phyloP scores from a whole-genome alignment of 352 stramenopile genomes.

The Globisporangium viniferum region DNA sequence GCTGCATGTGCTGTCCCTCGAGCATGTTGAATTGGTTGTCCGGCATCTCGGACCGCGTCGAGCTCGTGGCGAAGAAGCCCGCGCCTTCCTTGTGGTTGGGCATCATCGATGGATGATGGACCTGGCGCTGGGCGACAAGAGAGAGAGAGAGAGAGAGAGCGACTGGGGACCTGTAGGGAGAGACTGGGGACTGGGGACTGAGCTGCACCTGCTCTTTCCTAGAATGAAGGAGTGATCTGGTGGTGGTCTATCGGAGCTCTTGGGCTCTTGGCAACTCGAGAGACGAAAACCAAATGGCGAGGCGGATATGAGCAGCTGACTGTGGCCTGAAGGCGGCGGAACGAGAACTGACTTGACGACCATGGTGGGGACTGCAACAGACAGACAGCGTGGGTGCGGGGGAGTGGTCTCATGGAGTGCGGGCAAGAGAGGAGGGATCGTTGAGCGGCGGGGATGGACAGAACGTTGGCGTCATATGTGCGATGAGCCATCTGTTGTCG shows the following conservation, averaged over 20 bases:
- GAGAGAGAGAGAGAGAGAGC: not conserved
- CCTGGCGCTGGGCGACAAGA: not conserved
- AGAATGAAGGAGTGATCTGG: not conserved
- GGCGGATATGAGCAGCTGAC: not conserved
- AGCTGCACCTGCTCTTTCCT: not conserved
- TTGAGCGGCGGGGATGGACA: not conserved
- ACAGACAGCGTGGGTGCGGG: not conserved
- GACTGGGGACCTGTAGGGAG: not conserved
- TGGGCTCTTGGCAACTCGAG: not conserved
- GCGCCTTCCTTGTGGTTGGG: conserved; percentile 14
- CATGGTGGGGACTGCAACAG: not conserved
- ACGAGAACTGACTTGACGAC: not conserved
- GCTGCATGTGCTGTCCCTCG: conserved; percentile 5
- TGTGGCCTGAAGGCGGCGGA: not conserved
- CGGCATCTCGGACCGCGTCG: conserved; percentile 5
- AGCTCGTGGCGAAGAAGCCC: conserved; percentile 12
- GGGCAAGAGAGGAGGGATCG: too few species aligned
- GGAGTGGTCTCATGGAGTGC: too few species aligned
- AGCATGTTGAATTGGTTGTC: conserved; percentile 15
- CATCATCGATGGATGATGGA: conserved; percentile 1
- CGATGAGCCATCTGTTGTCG: not conserved
- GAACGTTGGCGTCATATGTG: not conserved
- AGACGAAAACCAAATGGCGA: not conserved
- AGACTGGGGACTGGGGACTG: not conserved
- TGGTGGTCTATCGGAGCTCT: not conserved